A percentile compares a stretch with the other conserved stretches of the same genome.
phyloP scores from a whole-genome alignment of 805 yeast genomes.

The Wickerhamiella cacticola region DNA sequence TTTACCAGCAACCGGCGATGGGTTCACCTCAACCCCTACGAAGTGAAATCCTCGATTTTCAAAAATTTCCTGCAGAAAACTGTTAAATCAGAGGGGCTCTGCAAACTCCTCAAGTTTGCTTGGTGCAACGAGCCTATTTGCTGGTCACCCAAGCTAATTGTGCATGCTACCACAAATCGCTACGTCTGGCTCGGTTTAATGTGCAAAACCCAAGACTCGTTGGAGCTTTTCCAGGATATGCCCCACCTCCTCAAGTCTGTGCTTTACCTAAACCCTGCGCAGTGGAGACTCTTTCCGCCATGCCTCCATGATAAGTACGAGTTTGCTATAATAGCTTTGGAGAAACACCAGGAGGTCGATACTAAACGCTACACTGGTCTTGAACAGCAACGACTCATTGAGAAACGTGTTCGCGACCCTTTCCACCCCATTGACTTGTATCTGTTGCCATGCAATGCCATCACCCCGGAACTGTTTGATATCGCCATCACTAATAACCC shows the following conservation, averaged over 20 bases:
- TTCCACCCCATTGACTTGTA: too few species aligned
- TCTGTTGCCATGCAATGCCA: too few species aligned
- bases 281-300: background rate
- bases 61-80: background rate
- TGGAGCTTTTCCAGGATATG: background rate
- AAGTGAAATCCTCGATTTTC: background rate
- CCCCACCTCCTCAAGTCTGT: background rate
- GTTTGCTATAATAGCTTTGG: background rate
- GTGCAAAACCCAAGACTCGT: background rate
- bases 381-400: background rate
- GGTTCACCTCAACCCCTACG: background rate
- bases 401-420: too few species aligned
- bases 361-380: background rate
- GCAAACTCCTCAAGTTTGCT: background rate
- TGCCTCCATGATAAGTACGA: background rate
- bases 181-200: background rate
- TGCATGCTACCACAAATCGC: background rate
- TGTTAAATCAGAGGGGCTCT: background rate
- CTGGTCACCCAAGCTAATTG: background rate
- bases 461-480: too few species aligned
- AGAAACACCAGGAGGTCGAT: background rate
- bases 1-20: constrained; percentile 2
- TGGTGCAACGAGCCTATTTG: background rate
- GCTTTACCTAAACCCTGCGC: background rate
- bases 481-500: too few species aligned